phyloP scores from a whole-genome alignment of 2,329 filamentous ascomycete species.

The Lecanoromycetidae sp. region DNA sequence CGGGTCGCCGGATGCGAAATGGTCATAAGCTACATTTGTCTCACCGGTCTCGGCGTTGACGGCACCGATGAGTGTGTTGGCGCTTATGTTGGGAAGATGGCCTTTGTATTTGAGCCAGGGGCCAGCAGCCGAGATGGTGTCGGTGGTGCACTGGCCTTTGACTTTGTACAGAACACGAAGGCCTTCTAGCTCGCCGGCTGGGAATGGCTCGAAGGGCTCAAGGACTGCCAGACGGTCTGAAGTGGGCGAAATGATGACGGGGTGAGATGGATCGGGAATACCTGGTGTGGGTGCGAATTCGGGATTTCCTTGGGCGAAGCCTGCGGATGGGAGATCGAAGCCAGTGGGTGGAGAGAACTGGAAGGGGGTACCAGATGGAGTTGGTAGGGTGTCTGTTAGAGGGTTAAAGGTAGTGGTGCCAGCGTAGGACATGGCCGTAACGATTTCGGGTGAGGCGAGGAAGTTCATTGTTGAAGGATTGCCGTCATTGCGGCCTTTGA shows the following conservation, averaged over 20 bases:
- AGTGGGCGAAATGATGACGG: constrained; percentile 70
- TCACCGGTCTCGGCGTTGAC: constrained; percentile 85
- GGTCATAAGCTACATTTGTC: constrained; percentile 82
- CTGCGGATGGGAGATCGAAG: constrained; percentile 50
- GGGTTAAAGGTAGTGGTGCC: constrained; percentile 94
- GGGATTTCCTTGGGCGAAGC: constrained; percentile 70
- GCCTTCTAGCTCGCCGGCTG: constrained; percentile 57
- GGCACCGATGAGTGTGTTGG: constrained; percentile 93
- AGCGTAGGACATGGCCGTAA: constrained; percentile 90
- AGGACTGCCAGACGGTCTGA: constrained; percentile 83
- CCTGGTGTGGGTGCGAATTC: constrained; percentile 62
- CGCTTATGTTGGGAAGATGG: constrained; percentile 92
- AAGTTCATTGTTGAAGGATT: constrained; percentile 98
- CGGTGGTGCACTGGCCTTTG: constrained; percentile 94
- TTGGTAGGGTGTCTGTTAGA: constrained; percentile 70
- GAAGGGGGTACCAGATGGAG: constrained; percentile 70
- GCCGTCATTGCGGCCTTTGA: constrained; percentile 90
- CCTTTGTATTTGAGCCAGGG: constrained; percentile 99
- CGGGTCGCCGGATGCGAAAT: constrained; percentile 49
- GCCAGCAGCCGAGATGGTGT: constrained; percentile 93
- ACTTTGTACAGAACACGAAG: constrained; percentile 91
- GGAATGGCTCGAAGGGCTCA: constrained; percentile 81
- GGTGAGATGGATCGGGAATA: constrained; percentile 55
- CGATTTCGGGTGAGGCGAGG: constrained; percentile 87
- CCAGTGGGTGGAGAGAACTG: constrained; percentile 65